A percentile compares a stretch with the other conserved stretches of the same genome.
These are phyloP conservation scores for Musa balbisiana DNA, from an alignment of 202 grass and related monocot species.

Conservation along the genomic window DNA sequence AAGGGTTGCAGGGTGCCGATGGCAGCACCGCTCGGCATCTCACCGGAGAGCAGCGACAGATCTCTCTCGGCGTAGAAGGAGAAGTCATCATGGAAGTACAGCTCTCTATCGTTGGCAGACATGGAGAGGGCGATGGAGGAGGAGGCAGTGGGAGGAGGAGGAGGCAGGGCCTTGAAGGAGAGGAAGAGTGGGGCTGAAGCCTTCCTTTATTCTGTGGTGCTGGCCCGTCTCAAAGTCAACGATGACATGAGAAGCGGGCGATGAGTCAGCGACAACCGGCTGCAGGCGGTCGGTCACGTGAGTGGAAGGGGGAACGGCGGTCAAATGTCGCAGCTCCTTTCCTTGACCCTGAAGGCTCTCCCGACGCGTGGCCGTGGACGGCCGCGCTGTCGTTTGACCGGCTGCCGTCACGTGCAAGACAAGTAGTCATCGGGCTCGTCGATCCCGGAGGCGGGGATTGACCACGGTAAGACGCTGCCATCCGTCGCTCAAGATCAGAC, in stretches of 20 bases:
- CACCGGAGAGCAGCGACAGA: constrained; percentile 44
- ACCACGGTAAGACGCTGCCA: background rate
- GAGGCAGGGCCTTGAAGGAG: no score
- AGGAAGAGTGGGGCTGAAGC: background rate
- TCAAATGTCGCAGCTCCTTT: background rate
- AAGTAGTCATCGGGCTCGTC: no score
- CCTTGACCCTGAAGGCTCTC: background rate
- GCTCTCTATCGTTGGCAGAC: constrained; percentile 33
- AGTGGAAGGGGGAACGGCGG: background rate
- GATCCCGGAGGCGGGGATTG: background rate
- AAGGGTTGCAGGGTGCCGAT: background rate
- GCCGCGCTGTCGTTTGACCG: background rate
- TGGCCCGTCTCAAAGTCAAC: no score
- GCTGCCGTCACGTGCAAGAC: background rate
- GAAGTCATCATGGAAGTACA: constrained; percentile 31
- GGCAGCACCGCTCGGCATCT: constrained; percentile 20
- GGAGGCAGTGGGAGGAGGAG: no score
- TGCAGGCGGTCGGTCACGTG: background rate
- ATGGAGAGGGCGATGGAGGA: constrained; percentile 17
- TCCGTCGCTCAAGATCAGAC: background rate
- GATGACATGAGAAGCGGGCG: background rate
- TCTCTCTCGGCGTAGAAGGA: constrained; percentile 37
- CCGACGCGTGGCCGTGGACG: background rate
- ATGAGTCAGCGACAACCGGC: background rate
- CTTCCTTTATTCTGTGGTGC: background rate